Evolutionary conservation across 768 basidiomycete species (phyloP).

Genomic region (Xerocomus brunneocitrinus): DNA sequence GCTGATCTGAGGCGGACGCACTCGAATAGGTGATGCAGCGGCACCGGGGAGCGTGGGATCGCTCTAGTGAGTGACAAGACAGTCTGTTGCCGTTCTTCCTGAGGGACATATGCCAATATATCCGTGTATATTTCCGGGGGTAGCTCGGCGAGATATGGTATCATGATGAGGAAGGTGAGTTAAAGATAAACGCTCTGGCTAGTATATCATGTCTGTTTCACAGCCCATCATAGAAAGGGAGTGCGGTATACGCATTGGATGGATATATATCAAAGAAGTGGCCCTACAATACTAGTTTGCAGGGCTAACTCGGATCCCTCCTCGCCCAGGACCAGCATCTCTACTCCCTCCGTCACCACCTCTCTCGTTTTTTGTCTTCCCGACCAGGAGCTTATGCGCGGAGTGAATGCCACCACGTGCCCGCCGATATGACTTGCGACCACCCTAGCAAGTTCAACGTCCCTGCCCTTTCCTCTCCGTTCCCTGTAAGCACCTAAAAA

Average conservation of each 20-base stretch:
- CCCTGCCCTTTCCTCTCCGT: conserved; percentile 9
- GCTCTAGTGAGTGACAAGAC: conserved; percentile 58
- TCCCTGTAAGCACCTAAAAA: conserved; percentile 46
- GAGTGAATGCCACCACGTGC: conserved; percentile 51
- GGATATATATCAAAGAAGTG: conserved; percentile 12
- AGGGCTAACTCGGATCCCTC: conserved; percentile 25
- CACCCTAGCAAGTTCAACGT: conserved; percentile 30
- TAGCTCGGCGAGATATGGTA: conserved; percentile 32
- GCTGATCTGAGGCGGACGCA: conserved; percentile 46
- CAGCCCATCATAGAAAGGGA: neutral
- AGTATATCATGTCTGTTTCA: neutral
- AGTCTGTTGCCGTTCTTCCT: conserved; percentile 44
- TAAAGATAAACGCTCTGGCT: neutral
- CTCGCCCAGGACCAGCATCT: conserved; percentile 36
- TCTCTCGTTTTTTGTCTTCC: conserved; percentile 42
- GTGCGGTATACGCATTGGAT: neutral
- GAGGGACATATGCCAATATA: conserved; percentile 51
- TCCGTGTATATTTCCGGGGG: conserved; percentile 65
- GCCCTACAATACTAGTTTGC: conserved; percentile 28
- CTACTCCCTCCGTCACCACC: conserved; percentile 48
- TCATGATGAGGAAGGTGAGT: conserved; percentile 7
- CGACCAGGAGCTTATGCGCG: conserved; percentile 46
- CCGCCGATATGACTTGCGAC: conserved; percentile 49
- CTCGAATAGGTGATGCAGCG: conserved; percentile 54
- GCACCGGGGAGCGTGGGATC: conserved; percentile 57